Evolutionary conservation across 2,329 filamentous ascomycete genomes (phyloP).

Genomic region (Graphilbum fragrans): DNA sequence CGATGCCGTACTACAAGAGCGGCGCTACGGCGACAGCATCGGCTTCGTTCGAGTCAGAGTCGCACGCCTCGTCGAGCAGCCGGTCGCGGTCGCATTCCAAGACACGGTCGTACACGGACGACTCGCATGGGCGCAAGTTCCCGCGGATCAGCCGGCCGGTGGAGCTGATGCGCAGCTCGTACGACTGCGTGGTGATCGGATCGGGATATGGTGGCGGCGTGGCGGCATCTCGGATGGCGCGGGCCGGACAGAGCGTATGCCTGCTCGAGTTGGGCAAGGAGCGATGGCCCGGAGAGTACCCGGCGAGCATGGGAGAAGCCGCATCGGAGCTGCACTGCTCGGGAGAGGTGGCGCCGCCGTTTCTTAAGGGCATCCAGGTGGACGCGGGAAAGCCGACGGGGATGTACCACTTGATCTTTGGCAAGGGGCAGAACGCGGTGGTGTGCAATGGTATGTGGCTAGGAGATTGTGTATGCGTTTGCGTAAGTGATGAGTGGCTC

Average conservation of each 20-base stretch:
- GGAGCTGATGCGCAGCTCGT: conserved; percentile 41
- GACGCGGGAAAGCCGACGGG: conserved; percentile 42
- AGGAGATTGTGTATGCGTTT: background rate
- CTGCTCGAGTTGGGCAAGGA: conserved; percentile 54
- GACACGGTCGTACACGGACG: conserved; percentile 16
- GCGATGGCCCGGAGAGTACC: conserved; percentile 55
- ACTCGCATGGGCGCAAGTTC: conserved; percentile 18
- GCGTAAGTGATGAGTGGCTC: background rate
- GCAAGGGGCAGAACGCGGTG: conserved; percentile 51
- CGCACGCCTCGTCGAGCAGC: background rate
- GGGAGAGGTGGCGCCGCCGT: conserved; percentile 33
- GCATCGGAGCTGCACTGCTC: conserved; percentile 42
- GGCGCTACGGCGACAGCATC: too few species aligned
- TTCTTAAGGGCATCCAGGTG: conserved; percentile 26
- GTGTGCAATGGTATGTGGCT: conserved; percentile 35
- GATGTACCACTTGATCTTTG: conserved; percentile 51
- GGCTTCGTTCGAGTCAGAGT: background rate
- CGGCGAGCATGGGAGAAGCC: conserved; percentile 31
- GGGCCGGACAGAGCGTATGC: conserved; percentile 48
- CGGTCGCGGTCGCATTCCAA: conserved; percentile 8
- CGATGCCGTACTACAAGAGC: conserved; percentile 10
- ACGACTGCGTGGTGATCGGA: conserved; percentile 56
- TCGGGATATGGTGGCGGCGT: conserved; percentile 58
- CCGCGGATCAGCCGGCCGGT: conserved; percentile 45
- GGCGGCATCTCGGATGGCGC: conserved; percentile 52